Base-by-base conservation (phyloP, 2,329 filamentous ascomycete genomes). In the Neonectria neomacrospora region DNA sequence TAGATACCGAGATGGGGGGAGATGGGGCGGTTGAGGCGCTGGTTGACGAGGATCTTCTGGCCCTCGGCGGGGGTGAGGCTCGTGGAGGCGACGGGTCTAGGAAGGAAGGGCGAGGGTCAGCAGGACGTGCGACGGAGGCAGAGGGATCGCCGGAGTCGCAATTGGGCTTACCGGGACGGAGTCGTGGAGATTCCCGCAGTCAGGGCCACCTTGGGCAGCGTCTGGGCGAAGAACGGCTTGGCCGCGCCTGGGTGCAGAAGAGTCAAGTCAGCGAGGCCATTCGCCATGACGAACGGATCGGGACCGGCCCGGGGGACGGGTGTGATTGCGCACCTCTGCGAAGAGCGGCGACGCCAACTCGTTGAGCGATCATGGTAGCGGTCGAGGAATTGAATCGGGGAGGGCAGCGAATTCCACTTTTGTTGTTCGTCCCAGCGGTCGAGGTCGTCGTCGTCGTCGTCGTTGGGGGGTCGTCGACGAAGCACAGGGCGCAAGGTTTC, bases 1-100 rank as follows among this genome's bases (percentile, higher is more conserved):
- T 97, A 97, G 86, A 96, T 94, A 75, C 82, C 78, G 67, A 97
- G 88, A 78, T 97, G 94, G 58, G 94, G 94, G 48, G 93, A 86
- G 73, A 97, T 85, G 76, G 94, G 94, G 55, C 94, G 94, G 75
- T 86, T 81, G 59, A 90, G 85, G 74, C 94, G 94, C 84, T 97
- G 94, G 75, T 88, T 83, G 74, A 87, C 90, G 76, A 97, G 92
- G 80, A 97, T 88, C 70, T 86, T 77, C 68, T 86, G 74, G 68
- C 80, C 86, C 65, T 90, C 83, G 56, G 79, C 71, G 56, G 81
- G 78, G 65, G 85, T 82, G 73, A 91, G 72, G 45, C 18, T 85
- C 72, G 87, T 79, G 59, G 88, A 89, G 42, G 87, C 81, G 73
- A 86, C 82, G 73, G 77, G 74, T 70, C 85, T 86, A 81, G 12